Conservation (phyloP, 495 filamentous ascomycete species). For the Xylaria cubensis region DNA sequence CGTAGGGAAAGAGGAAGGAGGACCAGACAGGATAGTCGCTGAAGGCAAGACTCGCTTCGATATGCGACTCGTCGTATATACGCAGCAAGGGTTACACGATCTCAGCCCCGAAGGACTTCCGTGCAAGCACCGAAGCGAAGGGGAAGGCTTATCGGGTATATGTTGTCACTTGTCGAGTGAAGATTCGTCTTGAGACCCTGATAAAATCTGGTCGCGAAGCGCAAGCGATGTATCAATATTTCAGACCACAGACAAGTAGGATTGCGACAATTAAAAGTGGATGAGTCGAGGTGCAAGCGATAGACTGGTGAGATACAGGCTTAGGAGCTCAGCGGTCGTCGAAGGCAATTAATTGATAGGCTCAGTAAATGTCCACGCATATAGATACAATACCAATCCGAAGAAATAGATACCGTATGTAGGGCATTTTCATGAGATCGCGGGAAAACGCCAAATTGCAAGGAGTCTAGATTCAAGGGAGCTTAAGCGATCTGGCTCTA, state of each 20-base stretch:
- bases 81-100: constrained; percentile 13
- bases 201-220: constrained; percentile 4
- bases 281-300: background rate
- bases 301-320: background rate
- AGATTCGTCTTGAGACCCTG: background rate
- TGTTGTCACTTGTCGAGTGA: background rate
- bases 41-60: background rate
- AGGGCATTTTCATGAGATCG: constrained; percentile 4
- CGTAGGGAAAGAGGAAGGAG: constrained; percentile 2
- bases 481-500: background rate
- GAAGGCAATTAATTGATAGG: background rate
- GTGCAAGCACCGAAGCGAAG: constrained; percentile 9
- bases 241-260: background rate
- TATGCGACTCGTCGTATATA: constrained; percentile 3
- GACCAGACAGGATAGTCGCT: background rate
- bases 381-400: background rate
- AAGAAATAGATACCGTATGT: constrained; percentile 1
- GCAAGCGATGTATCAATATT: constrained; percentile 13
- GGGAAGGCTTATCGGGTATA: background rate
- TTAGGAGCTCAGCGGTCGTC: background rate
- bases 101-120: constrained; percentile 12
- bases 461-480: constrained; percentile 24
- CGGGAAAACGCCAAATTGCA: constrained; percentile 9
- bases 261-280: constrained; percentile 6
- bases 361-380: background rate